phyloP scores from a whole-genome alignment of 2,329 filamentous ascomycete species.

The Ceratocystis variospora region DNA sequence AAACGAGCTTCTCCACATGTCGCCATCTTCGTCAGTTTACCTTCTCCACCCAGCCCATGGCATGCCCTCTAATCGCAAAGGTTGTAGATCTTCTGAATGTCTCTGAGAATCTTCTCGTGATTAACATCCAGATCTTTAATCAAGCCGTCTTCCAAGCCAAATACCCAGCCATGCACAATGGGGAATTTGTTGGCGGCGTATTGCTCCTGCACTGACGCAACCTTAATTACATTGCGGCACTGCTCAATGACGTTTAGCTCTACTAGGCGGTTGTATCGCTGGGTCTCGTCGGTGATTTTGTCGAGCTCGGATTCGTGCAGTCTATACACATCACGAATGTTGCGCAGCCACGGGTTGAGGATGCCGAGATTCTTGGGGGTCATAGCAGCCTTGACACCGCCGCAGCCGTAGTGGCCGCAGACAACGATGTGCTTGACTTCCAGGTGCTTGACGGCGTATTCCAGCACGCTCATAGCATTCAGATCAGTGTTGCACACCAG shows the following conservation, averaged over 20 bases:
- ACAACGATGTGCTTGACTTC: constrained; percentile 70
- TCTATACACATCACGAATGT: constrained; percentile 61
- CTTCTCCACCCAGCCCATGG: no score
- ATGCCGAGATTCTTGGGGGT: constrained; percentile 56
- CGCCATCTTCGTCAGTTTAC: no score
- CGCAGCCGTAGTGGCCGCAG: constrained; percentile 67
- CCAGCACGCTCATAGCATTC: constrained; percentile 67
- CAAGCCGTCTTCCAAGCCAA: constrained; percentile 53
- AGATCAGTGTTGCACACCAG: constrained; percentile 68
- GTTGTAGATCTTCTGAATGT: constrained; percentile 54
- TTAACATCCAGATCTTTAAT: constrained; percentile 52
- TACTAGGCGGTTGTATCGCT: constrained; percentile 56
- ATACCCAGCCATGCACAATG: constrained; percentile 62
- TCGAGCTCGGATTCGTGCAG: constrained; percentile 59
- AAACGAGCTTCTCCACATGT: no score
- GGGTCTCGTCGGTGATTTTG: constrained; percentile 42
- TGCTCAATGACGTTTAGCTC: constrained; percentile 74
- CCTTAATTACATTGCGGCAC: constrained; percentile 65
- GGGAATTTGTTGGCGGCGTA: constrained; percentile 50
- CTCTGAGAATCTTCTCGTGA: constrained; percentile 40
- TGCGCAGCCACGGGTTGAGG: constrained; percentile 59
- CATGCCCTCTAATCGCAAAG: constrained; percentile 28
- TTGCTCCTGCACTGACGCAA: constrained; percentile 61
- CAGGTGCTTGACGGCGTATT: constrained; percentile 72
- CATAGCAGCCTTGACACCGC: constrained; percentile 62